Base-by-base conservation (phyloP, 2,329 filamentous ascomycete species). In the Tolypocladium tundrense region DNA sequence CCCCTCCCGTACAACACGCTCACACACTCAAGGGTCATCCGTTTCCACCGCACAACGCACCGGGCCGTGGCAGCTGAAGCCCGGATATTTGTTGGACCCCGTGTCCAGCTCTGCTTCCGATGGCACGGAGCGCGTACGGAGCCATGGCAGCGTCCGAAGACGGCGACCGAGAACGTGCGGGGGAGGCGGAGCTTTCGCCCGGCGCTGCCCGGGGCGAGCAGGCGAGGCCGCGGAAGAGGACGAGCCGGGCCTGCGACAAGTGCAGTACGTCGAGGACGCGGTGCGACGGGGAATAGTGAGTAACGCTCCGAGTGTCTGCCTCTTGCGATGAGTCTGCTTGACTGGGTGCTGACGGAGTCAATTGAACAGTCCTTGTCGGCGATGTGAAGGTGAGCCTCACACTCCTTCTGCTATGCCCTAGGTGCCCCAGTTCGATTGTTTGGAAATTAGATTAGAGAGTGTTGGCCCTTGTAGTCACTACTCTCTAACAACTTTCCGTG, bases 261-360 rank as follows among this genome's bases (percentile, higher is more conserved):
- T 70, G 68, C 64, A 76, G 71, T 56, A 62, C 66, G 7, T 75
- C 73, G 2, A 67, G 75, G 58, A 74, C 73, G 6, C 68, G 76
- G 42, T 78, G 76, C 58, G 72, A 77, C 61, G 76, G 76, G 24
- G 66, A 73, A 48, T 77, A 71, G 75, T 77, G 61, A 70, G 72
- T 65, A 21, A 13, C 21, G 16, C 4, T 31, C 51, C 21, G 2
- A 8, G 4, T n/a, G 14, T 24, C 41, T 35, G 7, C 40, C 14
- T 4, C 14, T 54, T 19, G 21, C 11, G 37, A 35, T 13, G n/a
- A 31, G 14, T n/a, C 14, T 14, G 5, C 11, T 9, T n/a, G 35
- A 16, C n/a, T 35, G 4, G 7, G 19, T 27, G 53, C 52, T 57
- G 14, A 58, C 37, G 13, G 10, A 13, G 52, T 35, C 51, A 11